A percentile compares a stretch with the other conserved stretches of the same genome.
These are phyloP conservation scores for Ganoderma lucidum DNA, from an alignment of 1,284 basidiomycete genomes.

Conservation along the genomic window DNA sequence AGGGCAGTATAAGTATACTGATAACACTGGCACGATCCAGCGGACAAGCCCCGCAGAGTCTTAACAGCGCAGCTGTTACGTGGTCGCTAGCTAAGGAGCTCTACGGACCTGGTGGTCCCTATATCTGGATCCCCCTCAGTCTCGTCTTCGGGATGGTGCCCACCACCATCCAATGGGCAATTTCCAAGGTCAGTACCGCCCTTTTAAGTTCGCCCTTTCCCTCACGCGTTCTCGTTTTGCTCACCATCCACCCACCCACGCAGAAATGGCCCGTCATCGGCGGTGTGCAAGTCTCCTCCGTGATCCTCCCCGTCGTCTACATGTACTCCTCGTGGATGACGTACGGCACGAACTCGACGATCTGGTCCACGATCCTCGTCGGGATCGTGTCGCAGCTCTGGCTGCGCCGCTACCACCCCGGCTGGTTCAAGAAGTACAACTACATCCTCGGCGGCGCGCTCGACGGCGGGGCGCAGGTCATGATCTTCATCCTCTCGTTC, in stretches of 20 bases:
- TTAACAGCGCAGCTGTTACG: constrained; percentile 68
- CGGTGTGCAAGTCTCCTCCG: constrained; percentile 52
- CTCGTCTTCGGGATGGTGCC: constrained; percentile 60
- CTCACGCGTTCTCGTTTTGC: constrained; percentile 12
- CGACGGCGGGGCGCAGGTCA: constrained; percentile 74
- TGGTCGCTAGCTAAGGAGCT: constrained; percentile 70
- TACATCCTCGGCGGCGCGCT: constrained; percentile 73
- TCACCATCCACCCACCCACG: neutral
- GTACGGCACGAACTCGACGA: constrained; percentile 60
- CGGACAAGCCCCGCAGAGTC: constrained; percentile 36
- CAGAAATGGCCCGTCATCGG: constrained; percentile 61
- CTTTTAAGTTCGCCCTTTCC: neutral
- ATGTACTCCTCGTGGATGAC: constrained; percentile 55
- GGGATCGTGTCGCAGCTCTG: constrained; percentile 66
- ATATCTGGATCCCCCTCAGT: constrained; percentile 61
- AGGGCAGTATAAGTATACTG: neutral
- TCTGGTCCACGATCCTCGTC: constrained; percentile 58
- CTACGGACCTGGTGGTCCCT: constrained; percentile 60
- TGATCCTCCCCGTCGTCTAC: constrained; percentile 64
- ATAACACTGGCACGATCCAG: constrained; percentile 16
- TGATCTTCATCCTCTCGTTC: constrained; percentile 74
- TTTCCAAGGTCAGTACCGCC: constrained; percentile 49
- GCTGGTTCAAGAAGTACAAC: constrained; percentile 69
- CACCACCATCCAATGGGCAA: constrained; percentile 59
- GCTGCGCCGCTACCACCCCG: constrained; percentile 63